These are phyloP conservation scores for Trichoderma sp. DNA, from an alignment of 2,329 filamentous ascomycete genomes.

Conservation along the genomic window DNA sequence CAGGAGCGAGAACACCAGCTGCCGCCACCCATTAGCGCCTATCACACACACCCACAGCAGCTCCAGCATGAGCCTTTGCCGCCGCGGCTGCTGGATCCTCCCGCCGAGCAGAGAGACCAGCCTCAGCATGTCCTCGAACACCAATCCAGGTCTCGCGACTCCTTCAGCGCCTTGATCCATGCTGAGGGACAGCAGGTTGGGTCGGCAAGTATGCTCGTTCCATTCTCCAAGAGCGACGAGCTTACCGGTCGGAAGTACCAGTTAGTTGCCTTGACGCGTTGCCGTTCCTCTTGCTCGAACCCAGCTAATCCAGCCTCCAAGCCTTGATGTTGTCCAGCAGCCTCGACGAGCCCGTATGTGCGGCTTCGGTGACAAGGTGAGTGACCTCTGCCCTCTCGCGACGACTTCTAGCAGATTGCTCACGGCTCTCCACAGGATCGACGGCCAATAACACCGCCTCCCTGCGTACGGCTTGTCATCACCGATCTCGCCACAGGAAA, in stretches of 20 bases:
- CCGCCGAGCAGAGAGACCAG: conserved; percentile 8
- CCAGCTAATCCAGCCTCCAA: conserved; percentile 32
- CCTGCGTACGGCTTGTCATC: conserved; percentile 82
- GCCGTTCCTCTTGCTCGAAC: not conserved
- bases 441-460: conserved; percentile 90
- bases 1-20: conserved; percentile 13
- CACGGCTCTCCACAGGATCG: conserved; percentile 62
- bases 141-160: not conserved
- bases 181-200: conserved; percentile 2
- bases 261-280: conserved; percentile 25
- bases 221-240: conserved; percentile 37
- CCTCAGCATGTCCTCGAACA: conserved; percentile 7
- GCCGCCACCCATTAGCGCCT: not conserved
- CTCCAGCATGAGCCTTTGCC: conserved; percentile 16
- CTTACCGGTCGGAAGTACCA: conserved; percentile 35
- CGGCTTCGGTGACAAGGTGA: conserved; percentile 95
- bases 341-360: conserved; percentile 95
- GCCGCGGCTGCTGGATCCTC: not conserved
- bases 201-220: conserved; percentile 25
- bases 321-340: conserved; percentile 81
- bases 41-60: not conserved
- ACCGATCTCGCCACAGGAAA: conserved; percentile 70
- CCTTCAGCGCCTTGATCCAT: not conserved
- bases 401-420: not conserved
- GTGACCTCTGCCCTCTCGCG: conserved; percentile 43